Evolutionary conservation across 2,329 filamentous ascomycete species (phyloP), one percentile per base, ranked within the genome.

Genomic region (Microdochium trichocladiopsis): DNA sequence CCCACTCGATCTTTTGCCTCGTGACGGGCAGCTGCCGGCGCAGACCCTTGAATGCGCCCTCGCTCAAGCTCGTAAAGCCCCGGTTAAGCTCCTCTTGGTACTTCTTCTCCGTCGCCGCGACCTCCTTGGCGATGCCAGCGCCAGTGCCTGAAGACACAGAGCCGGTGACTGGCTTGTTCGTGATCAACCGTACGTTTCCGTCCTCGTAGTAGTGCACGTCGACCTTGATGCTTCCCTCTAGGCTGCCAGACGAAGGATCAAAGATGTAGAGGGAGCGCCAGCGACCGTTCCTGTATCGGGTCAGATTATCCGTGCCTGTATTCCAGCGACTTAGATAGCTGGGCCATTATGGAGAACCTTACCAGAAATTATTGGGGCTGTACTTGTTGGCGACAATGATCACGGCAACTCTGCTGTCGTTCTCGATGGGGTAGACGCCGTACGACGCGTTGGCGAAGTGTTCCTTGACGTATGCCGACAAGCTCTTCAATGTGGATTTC

Each of bases 191-290:
- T 53, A 99, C 94, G 66, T 99, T 99, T 56, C 94, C 94, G 67
- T 99, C 95, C 73, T 99, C 94, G 75, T 99, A 99, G 79, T 99
- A 99, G 77, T 99, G 94, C 50, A 99, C 93, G 61, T 97, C 92
- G 51, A 96, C 89, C 69, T 93, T 90, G 70, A 97, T 85, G 54
- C 79, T 84, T 61, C 94, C 94, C 36, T 85, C 83, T 45, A 97
- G 74, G 48, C 76, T 76, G 57, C 78, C 77, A 2, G 81, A 80
- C n/a, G 83, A 74, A 4, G 91, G 84, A 56, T 86, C 79, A 69
- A 88, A 87, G 62, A 87, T 80, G 75, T 97, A 97, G 51, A 87
- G 79, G 48, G 90, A 92, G 63, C 94, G 88, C 90, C 94, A 99
- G 57, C 94, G 90, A 56, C 94, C 94, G 72, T 96, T 97, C 90